Evolutionary conservation across 768 basidiomycete species (phyloP), one percentile per base, ranked within the genome.

Genomic region (Amanita molliuscula): DNA sequence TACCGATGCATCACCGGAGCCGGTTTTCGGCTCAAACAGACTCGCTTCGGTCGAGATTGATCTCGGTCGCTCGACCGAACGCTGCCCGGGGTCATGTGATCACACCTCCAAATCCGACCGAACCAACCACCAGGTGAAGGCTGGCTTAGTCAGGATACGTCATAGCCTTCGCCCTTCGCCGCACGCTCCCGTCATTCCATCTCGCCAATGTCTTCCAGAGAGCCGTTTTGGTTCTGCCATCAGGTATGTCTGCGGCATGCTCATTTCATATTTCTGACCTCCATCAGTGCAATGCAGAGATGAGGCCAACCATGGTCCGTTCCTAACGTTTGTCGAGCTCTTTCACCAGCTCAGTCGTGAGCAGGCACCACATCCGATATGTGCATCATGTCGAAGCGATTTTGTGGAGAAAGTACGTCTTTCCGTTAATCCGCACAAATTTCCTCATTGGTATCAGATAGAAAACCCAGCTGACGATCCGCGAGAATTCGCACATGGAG

Each of bases 231-330:
- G 87, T 88, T 70, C 58, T 89, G 87, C 55, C 84, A 89, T 60
- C 71, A 86, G 67, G 86, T 81, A 37, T 13, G 68, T 61, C 13
- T 35, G 11, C 44, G 28, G 38, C 52, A 41, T 51, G 11, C 16
- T 36, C 31, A 26, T 43, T 6, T 47, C 15, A 44, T 26, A 25
- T 25, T 15, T 18, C 45, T 56, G 38, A 57, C 55, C 46, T 50
- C 38, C 26, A 45, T 43, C 44, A 37, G 91, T 95, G 92, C 61
- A 75, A 82, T 62, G 81, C 86, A 47, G 88, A 94, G 67, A 93
- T 89, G 88, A 70, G 84, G 47, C 89, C 91, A 1, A 67, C 92
- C 41, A 89, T 87, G 85, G 88, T 90, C 55, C 35, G 72, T 41
- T 35, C 47, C 31, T 48, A 23, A 16, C 23, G 25, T 40, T 36